These are phyloP conservation scores for Phaeoacremonium minimum DNA, from an alignment of 2,329 filamentous ascomycete genomes.

Conservation along the genomic window DNA sequence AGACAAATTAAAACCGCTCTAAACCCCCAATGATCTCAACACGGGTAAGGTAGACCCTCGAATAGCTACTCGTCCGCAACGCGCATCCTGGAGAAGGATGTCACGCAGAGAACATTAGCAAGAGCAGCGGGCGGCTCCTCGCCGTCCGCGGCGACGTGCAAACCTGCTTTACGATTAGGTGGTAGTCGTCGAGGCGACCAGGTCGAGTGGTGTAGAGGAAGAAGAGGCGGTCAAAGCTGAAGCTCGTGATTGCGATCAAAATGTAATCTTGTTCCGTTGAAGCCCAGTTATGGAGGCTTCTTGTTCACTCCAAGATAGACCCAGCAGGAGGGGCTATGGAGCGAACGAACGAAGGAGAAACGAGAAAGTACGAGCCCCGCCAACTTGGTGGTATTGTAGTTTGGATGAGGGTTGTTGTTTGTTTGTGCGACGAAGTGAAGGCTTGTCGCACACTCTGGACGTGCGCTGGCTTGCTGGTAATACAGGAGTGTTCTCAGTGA, in stretches of 20 bases:
- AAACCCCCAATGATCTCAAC: too few relatives aligned
- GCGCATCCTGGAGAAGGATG: slow-evolving; percentile 2
- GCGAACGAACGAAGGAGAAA: slow-evolving; percentile 77
- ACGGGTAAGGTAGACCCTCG: slow-evolving; percentile 12
- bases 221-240: too few relatives aligned
- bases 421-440: too few relatives aligned
- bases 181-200: too few relatives aligned
- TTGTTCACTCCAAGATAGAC: slow-evolving; percentile 95
- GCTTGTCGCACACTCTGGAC: too few relatives aligned
- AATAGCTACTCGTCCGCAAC: slow-evolving; percentile 8
- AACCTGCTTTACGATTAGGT: too few relatives aligned
- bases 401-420: slow-evolving; percentile 4
- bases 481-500: too few relatives aligned
- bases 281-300: slow-evolving; percentile 89
- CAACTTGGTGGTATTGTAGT: slow-evolving; percentile 26
- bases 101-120: slow-evolving; percentile 19
- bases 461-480: too few relatives aligned
- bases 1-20: too few relatives aligned
- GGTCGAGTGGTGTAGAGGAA: too few relatives aligned
- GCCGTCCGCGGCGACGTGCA: slow-evolving; percentile 21
- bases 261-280: neutral
- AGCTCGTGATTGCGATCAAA: neutral
- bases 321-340: slow-evolving; percentile 88
- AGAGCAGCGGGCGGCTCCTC: slow-evolving; percentile 25
- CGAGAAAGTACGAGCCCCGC: slow-evolving; percentile 45